A percentile compares a stretch with the other conserved stretches of the same genome.
These are phyloP conservation scores for Triglochin maritima DNA, from an alignment of 106 monocot genomes.

Conservation along the genomic window DNA sequence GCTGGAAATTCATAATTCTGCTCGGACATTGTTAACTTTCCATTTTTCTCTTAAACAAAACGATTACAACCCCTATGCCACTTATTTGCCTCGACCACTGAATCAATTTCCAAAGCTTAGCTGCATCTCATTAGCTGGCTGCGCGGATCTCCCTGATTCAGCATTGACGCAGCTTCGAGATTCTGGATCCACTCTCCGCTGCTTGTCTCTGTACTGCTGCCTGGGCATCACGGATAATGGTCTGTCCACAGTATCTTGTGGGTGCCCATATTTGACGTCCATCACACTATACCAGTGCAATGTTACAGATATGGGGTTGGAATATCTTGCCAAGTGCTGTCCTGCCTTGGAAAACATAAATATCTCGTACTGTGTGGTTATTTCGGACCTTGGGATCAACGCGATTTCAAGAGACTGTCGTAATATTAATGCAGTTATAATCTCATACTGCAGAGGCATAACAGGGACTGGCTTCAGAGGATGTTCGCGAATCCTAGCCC, in stretches of 20 bases:
- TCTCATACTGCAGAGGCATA: constrained; percentile 50
- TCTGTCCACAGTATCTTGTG: constrained; percentile 29
- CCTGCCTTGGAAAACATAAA: constrained; percentile 44
- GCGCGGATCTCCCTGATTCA: constrained; percentile 48
- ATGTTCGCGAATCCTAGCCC: constrained; percentile 37
- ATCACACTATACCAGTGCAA: constrained; percentile 56
- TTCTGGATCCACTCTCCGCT: constrained; percentile 29
- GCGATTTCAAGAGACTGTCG: constrained; percentile 24
- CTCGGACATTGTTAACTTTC: constrained; percentile 41
- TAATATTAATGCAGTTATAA: constrained; percentile 35
- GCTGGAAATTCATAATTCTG: constrained; percentile 49
- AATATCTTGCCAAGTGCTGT: constrained; percentile 37
- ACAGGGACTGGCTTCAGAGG: constrained; percentile 51
- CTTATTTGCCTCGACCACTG: constrained; percentile 41
- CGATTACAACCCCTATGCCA: constrained; percentile 14
- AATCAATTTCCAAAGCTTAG: constrained; percentile 42
- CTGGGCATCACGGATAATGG: constrained; percentile 48
- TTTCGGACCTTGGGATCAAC: constrained; percentile 52
- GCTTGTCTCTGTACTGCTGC: constrained; percentile 59
- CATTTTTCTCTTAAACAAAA: constrained; percentile 35
- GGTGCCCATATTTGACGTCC: constrained; percentile 39
- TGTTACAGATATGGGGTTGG: constrained; percentile 52
- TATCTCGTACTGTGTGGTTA: constrained; percentile 37
- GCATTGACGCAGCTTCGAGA: constrained; percentile 25
- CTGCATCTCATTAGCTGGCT: constrained; percentile 41